Percentiles rank a stretch among this genome's conserved stretches.
Evolutionary conservation across 2,329 filamentous ascomycete species (phyloP).

Genomic region (Ascochyta rabiei): DNA sequence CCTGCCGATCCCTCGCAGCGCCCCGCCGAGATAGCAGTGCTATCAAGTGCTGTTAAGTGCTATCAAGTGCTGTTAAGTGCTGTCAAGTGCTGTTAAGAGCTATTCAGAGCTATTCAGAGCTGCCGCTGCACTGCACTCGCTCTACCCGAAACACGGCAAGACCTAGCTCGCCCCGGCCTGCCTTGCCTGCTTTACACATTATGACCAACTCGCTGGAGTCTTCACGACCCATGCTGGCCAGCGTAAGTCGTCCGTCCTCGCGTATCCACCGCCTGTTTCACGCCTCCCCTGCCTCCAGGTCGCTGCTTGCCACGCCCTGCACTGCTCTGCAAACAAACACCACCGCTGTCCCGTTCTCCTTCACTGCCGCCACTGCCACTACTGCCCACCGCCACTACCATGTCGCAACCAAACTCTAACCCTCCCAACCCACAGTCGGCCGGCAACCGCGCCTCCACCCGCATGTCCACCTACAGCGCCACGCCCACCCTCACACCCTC

Average conservation of each 20-base stretch:
- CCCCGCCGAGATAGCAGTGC: neutral
- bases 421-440: conserved; percentile 36
- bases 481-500: conserved; percentile 58
- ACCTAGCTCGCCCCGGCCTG: conserved; percentile 3
- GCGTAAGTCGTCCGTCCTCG: conserved; percentile 41
- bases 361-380: conserved; percentile 1
- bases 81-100: neutral
- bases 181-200: conserved; percentile 14
- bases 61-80: neutral
- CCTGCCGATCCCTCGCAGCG: conserved; percentile 4
- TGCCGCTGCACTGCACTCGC: conserved; percentile 8
- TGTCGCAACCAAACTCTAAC: conserved; percentile 37
- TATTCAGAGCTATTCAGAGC: neutral
- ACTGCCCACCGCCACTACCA: conserved; percentile 16
- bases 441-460: conserved; percentile 49
- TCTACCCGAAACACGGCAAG: conserved; percentile 12
- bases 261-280: conserved; percentile 41
- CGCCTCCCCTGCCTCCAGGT: conserved; percentile 25
- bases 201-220: conserved; percentile 51
- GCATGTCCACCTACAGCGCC: conserved; percentile 59
- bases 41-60: neutral
- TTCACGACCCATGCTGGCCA: conserved; percentile 49
- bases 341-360: conserved; percentile 4
- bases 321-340: conserved; percentile 19
- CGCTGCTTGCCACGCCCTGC: conserved; percentile 21